Conservation (phyloP, 352 stramenopile genomes). For the Pythium periplocum region DNA sequence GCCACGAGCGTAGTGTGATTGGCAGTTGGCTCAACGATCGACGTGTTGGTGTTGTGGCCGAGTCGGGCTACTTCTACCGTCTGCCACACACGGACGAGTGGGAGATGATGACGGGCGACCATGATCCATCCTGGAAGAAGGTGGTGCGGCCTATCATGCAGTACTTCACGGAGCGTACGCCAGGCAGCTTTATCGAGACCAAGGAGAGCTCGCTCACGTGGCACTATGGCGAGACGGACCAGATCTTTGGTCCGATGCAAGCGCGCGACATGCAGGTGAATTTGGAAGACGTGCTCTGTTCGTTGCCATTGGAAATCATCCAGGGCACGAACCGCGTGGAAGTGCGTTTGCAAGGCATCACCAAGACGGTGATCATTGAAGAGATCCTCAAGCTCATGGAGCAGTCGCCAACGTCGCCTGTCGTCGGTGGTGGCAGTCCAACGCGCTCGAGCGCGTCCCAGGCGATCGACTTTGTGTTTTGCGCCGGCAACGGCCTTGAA, state of each 20-base stretch:
- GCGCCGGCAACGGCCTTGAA: conserved; percentile 74
- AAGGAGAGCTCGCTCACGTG: conserved; percentile 62
- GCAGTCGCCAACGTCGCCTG: conserved; percentile 17
- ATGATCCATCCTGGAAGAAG: conserved; percentile 65
- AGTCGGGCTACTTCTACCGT: conserved; percentile 58
- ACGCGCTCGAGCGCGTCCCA: conserved; percentile 1
- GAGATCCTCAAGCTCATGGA: conserved; percentile 48
- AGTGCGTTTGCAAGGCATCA: conserved; percentile 58
- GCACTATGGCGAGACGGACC: conserved; percentile 70
- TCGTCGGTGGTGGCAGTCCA: too few relatives aligned
- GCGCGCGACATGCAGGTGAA: conserved; percentile 86
- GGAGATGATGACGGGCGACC: conserved; percentile 54
- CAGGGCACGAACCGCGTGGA: conserved; percentile 77
- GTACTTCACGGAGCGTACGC: conserved; percentile 69
- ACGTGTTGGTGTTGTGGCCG: conserved; percentile 49
- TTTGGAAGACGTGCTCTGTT: conserved; percentile 81
- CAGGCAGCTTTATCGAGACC: conserved; percentile 56
- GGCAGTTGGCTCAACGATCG: conserved; percentile 62
- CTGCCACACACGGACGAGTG: conserved; percentile 44
- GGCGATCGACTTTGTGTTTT: conserved; percentile 82
- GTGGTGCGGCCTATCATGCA: conserved; percentile 72
- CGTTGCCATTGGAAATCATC: conserved; percentile 73
- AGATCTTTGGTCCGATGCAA: conserved; percentile 77
- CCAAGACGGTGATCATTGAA: conserved; percentile 60
- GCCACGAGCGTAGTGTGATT: conserved; percentile 65